phyloP scores from a whole-genome alignment of 192 early-diverging fungal species.

The Linnemannia elongata region DNA sequence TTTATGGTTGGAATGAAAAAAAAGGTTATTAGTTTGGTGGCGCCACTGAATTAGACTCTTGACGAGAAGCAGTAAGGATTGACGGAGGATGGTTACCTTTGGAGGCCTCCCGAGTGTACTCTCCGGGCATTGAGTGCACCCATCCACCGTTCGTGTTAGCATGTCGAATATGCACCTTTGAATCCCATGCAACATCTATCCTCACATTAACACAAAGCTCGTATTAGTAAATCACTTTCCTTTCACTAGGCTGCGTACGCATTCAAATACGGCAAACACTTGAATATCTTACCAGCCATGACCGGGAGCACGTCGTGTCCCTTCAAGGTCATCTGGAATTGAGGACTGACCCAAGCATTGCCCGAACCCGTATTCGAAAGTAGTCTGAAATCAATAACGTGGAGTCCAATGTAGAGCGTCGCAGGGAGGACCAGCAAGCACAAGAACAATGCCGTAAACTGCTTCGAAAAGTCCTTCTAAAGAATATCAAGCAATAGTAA shows the following conservation, averaged over 20 bases:
- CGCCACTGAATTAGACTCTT: no score
- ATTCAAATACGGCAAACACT: constrained; percentile 48
- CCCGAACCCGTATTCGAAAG: constrained; percentile 88
- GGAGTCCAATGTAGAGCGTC: constrained; percentile 82
- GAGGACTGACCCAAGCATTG: constrained; percentile 90
- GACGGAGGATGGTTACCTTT: constrained; percentile 64
- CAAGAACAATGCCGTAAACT: constrained; percentile 85
- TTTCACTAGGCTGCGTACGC: not conserved
- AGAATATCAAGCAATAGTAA: not conserved
- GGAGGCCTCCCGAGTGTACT: constrained; percentile 73
- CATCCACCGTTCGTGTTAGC: constrained; percentile 80
- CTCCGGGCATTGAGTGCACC: constrained; percentile 76
- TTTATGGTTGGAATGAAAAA: constrained; percentile 60
- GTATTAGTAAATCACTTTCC: not conserved
- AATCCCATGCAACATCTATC: constrained; percentile 76
- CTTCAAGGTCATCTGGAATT: constrained; percentile 86
- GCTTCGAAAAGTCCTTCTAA: constrained; percentile 62
- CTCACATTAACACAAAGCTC: not conserved
- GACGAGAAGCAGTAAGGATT: constrained; percentile 52
- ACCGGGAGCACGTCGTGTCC: constrained; percentile 71
- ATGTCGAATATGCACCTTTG: constrained; percentile 74
- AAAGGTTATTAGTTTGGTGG: not conserved
- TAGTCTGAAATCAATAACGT: constrained; percentile 89
- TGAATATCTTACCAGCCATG: constrained; percentile 73
- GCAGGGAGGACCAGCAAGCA: constrained; percentile 88